Evolutionary conservation across 441 rosid species (phyloP).

Genomic region (Bruguiera hainesii): DNA sequence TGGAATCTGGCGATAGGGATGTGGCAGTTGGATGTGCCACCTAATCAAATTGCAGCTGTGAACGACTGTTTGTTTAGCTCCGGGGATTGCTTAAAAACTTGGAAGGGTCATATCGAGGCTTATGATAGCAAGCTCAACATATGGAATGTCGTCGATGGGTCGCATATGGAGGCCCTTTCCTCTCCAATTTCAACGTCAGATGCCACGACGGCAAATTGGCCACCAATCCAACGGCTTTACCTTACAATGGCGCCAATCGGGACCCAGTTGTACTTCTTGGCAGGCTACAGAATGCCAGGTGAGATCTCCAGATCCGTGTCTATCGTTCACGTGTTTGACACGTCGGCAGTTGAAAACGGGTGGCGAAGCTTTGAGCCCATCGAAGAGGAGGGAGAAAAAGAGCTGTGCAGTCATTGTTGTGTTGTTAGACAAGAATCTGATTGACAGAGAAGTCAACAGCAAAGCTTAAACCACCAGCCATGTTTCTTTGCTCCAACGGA

Average conservation of each 20-base stretch:
- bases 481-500: too few relatives aligned
- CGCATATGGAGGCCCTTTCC: constrained; percentile 23
- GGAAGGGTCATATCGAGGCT: constrained; percentile 51
- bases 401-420: constrained; percentile 48
- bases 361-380: constrained; percentile 39
- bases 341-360: constrained; percentile 18
- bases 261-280: constrained; percentile 33
- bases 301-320: constrained; percentile 20
- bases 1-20: constrained; percentile 41
- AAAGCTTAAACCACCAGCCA: too few relatives aligned
- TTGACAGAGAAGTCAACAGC: too few relatives aligned
- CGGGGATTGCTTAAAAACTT: constrained; percentile 47
- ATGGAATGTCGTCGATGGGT: constrained; percentile 48
- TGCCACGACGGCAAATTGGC: constrained; percentile 18
- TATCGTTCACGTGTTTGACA: constrained; percentile 35
- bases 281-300: constrained; percentile 34
- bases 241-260: constrained; percentile 42
- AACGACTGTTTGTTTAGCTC: constrained; percentile 38
- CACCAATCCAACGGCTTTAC: constrained; percentile 24
- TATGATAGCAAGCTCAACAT: constrained; percentile 38
- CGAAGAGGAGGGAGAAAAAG: constrained; percentile 40
- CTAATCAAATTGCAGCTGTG: constrained; percentile 41
- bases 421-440: constrained; percentile 21
- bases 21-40: constrained; percentile 58
- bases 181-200: constrained; percentile 22